A percentile compares a stretch with the other conserved stretches of the same genome.
These are phyloP conservation scores for Fomitopsis palustris DNA, from an alignment of 1,284 basidiomycete genomes.

Conservation along the genomic window DNA sequence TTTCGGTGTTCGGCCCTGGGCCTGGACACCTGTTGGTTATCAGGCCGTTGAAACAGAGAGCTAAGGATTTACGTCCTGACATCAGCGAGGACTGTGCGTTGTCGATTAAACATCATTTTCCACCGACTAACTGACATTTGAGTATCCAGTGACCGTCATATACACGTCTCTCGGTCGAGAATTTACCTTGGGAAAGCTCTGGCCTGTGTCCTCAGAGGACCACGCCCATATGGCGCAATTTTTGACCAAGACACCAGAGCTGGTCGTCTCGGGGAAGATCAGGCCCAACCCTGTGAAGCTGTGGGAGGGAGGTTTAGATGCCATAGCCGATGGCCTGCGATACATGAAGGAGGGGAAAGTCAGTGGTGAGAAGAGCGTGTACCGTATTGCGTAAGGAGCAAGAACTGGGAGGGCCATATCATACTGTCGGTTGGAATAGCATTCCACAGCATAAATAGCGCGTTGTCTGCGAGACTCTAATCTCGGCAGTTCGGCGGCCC, in stretches of 20 bases:
- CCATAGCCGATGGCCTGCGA: slow-evolving; percentile 15
- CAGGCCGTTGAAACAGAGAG: slow-evolving; percentile 4
- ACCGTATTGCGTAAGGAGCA: background rate
- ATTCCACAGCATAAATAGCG: no score
- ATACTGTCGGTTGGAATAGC: no score
- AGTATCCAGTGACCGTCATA: slow-evolving; percentile 7
- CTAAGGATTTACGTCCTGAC: slow-evolving; percentile 10
- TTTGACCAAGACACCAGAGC: slow-evolving; percentile 14
- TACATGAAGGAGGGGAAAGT: slow-evolving; percentile 19
- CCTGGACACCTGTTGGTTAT: slow-evolving; percentile 15
- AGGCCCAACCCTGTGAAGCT: slow-evolving; percentile 21
- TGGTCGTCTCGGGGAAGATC: slow-evolving; percentile 13
- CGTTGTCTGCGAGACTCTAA: no score
- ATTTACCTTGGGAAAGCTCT: slow-evolving; percentile 2
- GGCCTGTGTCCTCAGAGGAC: slow-evolving; percentile 14
- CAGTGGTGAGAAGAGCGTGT: slow-evolving; percentile 24
- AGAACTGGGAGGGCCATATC: no score
- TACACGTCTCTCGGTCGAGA: slow-evolving; percentile 17
- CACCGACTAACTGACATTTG: background rate
- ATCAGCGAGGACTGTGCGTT: slow-evolving; percentile 13
- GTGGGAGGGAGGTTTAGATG: slow-evolving; percentile 16
- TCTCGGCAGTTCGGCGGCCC: no score
- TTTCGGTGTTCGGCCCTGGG: slow-evolving; percentile 13
- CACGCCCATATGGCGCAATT: slow-evolving; percentile 17
- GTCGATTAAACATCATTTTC: no score